Base-by-base conservation (phyloP, 768 basidiomycete species). In the Auriscalpium microsporum region DNA sequence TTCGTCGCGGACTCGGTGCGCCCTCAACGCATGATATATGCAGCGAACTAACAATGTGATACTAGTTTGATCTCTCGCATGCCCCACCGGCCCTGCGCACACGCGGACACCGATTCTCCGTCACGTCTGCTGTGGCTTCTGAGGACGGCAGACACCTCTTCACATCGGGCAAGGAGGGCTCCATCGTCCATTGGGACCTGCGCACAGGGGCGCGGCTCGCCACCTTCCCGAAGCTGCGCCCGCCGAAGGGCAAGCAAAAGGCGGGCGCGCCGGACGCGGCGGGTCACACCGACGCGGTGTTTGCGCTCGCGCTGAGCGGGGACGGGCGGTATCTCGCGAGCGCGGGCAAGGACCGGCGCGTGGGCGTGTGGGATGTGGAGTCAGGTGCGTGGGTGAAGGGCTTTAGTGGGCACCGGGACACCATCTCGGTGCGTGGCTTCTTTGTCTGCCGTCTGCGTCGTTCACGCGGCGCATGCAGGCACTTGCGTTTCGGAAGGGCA, bases 131-230 rank as follows among this genome's bases (percentile, higher is more conserved):
- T 3, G 80, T 87, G 21, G 82, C 86, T 2, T 85, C 90, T 1
- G 80, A 86, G 50, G 82, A 87, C 28, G 83, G 78, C 13, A 76
- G 75, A 53, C 81, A 79, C 65, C 78, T 98, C n/a, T 97, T 86
- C 68, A 92, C 92, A 0, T 74, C 93, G 0, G 87, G 88, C 9
- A 99, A 99, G 67, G 92, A 95, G 64, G 96, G 95, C 1, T 75
- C 79, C 11, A 90, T 99, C 65, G 78, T 86, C 53, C 90, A 92
- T 68, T 93, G 90, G 87, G 81, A 90, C 64, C 73, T 94, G 28
- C 67, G 66, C 10, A 80, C 79, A 0, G 89, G 89, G 9, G 77
- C 79, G 67, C 81, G 79, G 60, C 60, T 79, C 1, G 69, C 73
- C 10, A 79, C 78, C 1, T 80, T 86, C 63, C 75, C 81, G 65